Conservation (phyloP, 441 rosid species). For the Pelargonium fulgidum region DNA sequence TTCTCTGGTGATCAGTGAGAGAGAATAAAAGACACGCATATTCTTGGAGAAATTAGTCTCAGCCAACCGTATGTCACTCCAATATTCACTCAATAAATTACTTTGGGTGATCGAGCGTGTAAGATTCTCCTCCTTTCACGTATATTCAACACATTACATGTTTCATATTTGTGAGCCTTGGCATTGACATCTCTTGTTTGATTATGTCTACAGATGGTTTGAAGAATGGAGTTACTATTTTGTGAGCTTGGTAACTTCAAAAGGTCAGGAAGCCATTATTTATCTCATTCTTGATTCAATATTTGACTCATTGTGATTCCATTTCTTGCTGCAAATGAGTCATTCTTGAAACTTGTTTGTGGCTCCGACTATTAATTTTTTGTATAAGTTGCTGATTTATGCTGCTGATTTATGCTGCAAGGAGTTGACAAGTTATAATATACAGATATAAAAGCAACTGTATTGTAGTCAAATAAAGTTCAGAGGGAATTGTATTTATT, state of each 20-base stretch:
- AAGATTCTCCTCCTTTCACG: conserved; percentile 8
- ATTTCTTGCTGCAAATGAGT: conserved; percentile 7
- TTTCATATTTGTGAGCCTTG: neutral
- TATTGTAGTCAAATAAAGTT: conserved; percentile 13
- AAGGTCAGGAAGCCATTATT: conserved; percentile 4
- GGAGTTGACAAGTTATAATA: conserved; percentile 15
- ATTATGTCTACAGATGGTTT: conserved; percentile 8
- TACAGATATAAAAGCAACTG: conserved; percentile 16
- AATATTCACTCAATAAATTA: conserved; percentile 12
- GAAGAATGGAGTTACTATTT: neutral
- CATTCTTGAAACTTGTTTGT: conserved; percentile 6
- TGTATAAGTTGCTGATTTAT: too few relatives aligned
- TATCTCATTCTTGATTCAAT: neutral
- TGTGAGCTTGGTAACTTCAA: neutral
- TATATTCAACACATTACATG: neutral
- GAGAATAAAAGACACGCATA: conserved; percentile 6
- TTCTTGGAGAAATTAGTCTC: conserved; percentile 6
- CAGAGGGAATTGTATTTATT: conserved; percentile 5
- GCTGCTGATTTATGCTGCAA: conserved; percentile 10
- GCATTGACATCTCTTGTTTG: neutral
- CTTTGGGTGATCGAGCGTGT: conserved; percentile 13
- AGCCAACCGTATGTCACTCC: conserved; percentile 12
- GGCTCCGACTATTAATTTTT: conserved; percentile 8
- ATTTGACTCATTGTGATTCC: conserved; percentile 8
- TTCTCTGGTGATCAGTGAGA: conserved; percentile 16